Evolutionary conservation across 2,329 filamentous ascomycete genomes (phyloP), one percentile per base, ranked within the genome.

Genomic region (Xylariales sp.): DNA sequence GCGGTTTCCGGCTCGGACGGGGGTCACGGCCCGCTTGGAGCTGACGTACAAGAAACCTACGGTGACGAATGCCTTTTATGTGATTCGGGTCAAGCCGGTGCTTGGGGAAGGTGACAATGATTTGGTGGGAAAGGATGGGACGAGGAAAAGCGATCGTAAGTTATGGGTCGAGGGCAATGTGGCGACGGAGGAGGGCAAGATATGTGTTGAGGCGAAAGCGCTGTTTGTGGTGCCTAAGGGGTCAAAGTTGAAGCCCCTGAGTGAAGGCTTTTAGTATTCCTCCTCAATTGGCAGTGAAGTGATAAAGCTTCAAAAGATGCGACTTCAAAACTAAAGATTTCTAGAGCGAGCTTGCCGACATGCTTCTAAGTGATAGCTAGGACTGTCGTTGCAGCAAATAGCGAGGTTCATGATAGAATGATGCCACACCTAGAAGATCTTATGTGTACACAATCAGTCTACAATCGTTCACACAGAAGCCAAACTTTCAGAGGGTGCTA

Each of bases 31-130:
- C 31, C 73, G 70, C 38, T 60, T 83, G 24, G 66, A 76, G 45
- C 56, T 89, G 36, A 70, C 73, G 40, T 90, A 88, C 58, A 69
- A 74, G 31, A 72, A 70, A 43, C 80, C 80, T 1, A 78, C 80
- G 6, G 60, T 70, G 25, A 74, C 77, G 28, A 73, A 76, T 40
- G 65, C 69, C 28, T 86, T 84, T 58, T 87, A 86, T 61, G 68
- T 84, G 22, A 63, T 88, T 5, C 67, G 71, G 42, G 68, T 71
- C 10, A 58, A 64, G 38, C 71, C 72, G 31, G 59, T 72, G 42
- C 51, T 53, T 6, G 52, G 51, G 15, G 53, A 57, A 28, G 51
- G 48, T 3, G 47, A 45, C 1, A n/a, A n/a, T n/a, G 46, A 41
- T 27, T 44, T 48, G 7, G 50, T 29, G 5, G 22, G 20, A 19